A percentile compares a stretch with the other conserved stretches of the same genome.
Conservation (phyloP, 1,284 basidiomycete genomes). For the Cutaneotrichosporon sp. region DNA sequence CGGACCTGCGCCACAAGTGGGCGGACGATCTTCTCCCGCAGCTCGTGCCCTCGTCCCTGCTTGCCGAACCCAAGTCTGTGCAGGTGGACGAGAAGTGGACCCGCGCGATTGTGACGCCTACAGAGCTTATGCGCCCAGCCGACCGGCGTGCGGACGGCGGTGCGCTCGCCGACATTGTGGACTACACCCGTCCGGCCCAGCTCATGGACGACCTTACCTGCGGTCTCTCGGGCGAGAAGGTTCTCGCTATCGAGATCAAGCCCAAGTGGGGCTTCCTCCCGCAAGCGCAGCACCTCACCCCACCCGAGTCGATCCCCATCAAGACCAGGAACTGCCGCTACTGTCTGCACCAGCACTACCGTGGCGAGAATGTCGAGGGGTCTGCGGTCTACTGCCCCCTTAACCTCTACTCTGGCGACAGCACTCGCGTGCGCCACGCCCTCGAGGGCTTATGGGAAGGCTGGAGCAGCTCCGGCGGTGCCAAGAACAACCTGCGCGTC, state of each 20-base stretch:
- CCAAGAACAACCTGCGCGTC: slow-evolving; percentile 72
- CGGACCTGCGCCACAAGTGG: slow-evolving; percentile 23
- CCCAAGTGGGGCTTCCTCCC: slow-evolving; percentile 94
- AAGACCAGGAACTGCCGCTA: slow-evolving; percentile 76
- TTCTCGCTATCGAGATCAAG: slow-evolving; percentile 81
- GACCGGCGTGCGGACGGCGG: slow-evolving; percentile 56
- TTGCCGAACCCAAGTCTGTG: slow-evolving; percentile 58
- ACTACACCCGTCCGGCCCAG: slow-evolving; percentile 62
- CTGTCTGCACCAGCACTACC: slow-evolving; percentile 73
- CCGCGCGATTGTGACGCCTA: slow-evolving; percentile 52
- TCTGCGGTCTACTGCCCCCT: slow-evolving; percentile 66
- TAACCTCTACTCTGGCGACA: slow-evolving; percentile 72
- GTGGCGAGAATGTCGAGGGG: slow-evolving; percentile 15
- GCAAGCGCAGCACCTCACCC: slow-evolving; percentile 54
- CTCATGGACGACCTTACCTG: slow-evolving; percentile 54
- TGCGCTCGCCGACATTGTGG: slow-evolving; percentile 41
- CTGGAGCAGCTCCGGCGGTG: slow-evolving; percentile 62
- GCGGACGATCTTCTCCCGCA: slow-evolving; percentile 27
- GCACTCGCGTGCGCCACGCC: slow-evolving; percentile 58
- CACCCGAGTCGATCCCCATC: slow-evolving; percentile 55
- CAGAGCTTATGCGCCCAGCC: slow-evolving; percentile 56
- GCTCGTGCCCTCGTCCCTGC: slow-evolving; percentile 57
- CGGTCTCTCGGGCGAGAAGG: slow-evolving; percentile 12
- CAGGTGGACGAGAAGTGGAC: slow-evolving; percentile 62
- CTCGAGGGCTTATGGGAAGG: slow-evolving; percentile 65